These are phyloP conservation scores for Ustilago shanxiensis DNA, from an alignment of 1,284 basidiomycete genomes.

Conservation along the genomic window DNA sequence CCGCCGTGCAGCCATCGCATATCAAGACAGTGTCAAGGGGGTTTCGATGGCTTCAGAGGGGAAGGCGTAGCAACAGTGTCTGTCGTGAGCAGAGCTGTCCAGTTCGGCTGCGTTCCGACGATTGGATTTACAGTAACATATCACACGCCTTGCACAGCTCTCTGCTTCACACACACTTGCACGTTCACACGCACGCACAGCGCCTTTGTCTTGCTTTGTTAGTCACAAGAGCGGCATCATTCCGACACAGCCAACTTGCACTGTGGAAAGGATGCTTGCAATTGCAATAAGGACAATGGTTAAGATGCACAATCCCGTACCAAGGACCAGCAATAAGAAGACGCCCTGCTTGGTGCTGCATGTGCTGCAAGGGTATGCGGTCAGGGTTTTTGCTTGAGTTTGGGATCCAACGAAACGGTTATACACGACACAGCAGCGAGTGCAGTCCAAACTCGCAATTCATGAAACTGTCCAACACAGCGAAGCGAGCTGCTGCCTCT, in stretches of 20 bases:
- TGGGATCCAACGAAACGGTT: not conserved
- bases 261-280: conserved; percentile 8
- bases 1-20: conserved; percentile 1
- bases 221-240: not conserved
- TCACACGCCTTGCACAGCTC: not conserved
- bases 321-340: not conserved
- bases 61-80: not conserved
- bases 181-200: not conserved
- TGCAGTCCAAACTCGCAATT: conserved; percentile 1
- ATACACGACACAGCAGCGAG: not conserved
- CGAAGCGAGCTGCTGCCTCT: conserved; percentile 8
- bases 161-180: not conserved
- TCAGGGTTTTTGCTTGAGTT: not conserved
- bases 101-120: conserved; percentile 7
- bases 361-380: not conserved
- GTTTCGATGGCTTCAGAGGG: not conserved
- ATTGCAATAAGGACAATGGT: not conserved
- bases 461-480: not conserved
- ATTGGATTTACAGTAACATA: too few species aligned
- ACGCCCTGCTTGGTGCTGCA: not conserved
- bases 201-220: not conserved
- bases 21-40: not conserved
- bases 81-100: not conserved
- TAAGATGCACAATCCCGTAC: not conserved
- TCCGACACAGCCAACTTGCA: not conserved